phyloP scores from a whole-genome alignment of 1,139 yeast species.

The Protomyces pachydermus region DNA sequence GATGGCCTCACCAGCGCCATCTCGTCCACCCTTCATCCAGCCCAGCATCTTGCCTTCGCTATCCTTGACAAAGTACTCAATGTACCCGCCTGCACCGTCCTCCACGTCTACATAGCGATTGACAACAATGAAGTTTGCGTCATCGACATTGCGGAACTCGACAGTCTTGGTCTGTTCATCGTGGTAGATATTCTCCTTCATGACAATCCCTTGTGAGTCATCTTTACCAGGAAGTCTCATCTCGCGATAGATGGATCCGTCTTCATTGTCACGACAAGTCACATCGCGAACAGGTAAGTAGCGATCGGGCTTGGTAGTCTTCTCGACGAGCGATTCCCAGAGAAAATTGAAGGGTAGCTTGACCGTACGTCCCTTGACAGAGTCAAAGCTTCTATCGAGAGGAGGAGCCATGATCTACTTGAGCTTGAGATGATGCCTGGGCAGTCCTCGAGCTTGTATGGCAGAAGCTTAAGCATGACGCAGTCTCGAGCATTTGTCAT shows the following conservation, averaged over 20 bases:
- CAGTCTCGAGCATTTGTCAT: too few species aligned
- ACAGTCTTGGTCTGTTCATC: not conserved
- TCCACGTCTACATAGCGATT: not conserved
- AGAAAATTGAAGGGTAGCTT: not conserved
- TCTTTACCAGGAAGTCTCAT: not conserved
- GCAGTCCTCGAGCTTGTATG: too few species aligned
- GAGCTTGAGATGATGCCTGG: not conserved
- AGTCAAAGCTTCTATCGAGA: not conserved
- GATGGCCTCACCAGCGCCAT: constrained; percentile 14
- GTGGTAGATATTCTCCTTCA: constrained; percentile 11
- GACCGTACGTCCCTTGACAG: not conserved
- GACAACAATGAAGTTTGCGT: constrained; percentile 8
- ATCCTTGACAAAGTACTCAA: constrained; percentile 19
- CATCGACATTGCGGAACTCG: constrained; percentile 17
- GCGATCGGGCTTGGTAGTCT: constrained; percentile 13
- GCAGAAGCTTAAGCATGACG: too few species aligned
- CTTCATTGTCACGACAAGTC: not conserved
- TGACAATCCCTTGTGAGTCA: not conserved
- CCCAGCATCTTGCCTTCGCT: constrained; percentile 12
- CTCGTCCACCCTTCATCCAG: constrained; percentile 19
- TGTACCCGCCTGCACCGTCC: not conserved
- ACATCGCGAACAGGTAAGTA: constrained; percentile 13
- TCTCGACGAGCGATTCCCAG: constrained; percentile 22
- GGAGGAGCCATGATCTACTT: not conserved
- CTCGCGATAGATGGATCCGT: constrained; percentile 17